Base-by-base conservation (phyloP, 768 basidiomycete species). In the Crassisporium funariophilum region DNA sequence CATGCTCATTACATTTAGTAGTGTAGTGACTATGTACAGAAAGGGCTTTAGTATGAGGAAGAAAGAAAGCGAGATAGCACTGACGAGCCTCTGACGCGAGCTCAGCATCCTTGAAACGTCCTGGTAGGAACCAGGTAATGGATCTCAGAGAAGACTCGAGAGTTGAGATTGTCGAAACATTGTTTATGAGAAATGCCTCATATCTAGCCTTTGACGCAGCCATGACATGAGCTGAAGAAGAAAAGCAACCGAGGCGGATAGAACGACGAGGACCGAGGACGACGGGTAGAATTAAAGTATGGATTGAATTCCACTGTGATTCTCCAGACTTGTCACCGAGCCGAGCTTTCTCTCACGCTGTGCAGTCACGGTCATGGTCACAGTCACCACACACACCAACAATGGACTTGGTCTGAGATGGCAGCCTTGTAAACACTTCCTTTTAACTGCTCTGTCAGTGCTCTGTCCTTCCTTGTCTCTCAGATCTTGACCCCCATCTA, bases 51-150 rank as follows among this genome's bases (percentile, higher is more conserved):
- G 53, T 46, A 46, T 29, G n/a, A 43, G 24, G 16, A 34, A 47
- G 29, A 50, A 49, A 57, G 35, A 50, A 50, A 40, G 45, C 45
- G n/a, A n/a, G n/a, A n/a, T n/a, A n/a, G 37, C 51, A 89, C 93
- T 78, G 56, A 95, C 95, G 74, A 60, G 88, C 83, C 80, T 98
- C 95, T 10, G 92, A 93, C 49, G 91, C 94, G 40, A 98, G 74
- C 66, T 98, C 95, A 36, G 94, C 93, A 77, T 98, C 95, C 69
- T 92, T 93, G 79, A 98, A 98, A 54, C 94, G 81, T 50, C 95
- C 95, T 35, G 95, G 95, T 35, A 98, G 72, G 58, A 98, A 84
- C 94, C 95, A 98, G 36, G 93, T 94, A 47, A 98, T 70, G 29
- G 92, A 94, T 54, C 92, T 77, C 53, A 98, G 68, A 20, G 88